Evolutionary conservation across 2,329 filamentous ascomycete species (phyloP).

Genomic region (Coniosporium tulheliwenetii): DNA sequence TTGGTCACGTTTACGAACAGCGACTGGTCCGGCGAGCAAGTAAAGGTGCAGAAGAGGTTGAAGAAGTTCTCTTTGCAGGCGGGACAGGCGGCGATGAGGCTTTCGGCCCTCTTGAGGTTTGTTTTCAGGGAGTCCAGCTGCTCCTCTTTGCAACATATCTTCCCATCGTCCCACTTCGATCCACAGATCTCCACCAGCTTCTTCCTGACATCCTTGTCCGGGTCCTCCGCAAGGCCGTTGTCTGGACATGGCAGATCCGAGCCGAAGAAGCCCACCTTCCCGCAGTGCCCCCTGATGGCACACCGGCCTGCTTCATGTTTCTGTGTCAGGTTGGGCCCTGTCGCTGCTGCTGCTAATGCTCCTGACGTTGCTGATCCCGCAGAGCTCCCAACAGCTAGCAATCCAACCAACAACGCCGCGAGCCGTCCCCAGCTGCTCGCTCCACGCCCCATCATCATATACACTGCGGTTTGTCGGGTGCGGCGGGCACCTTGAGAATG

Average conservation of each 20-base stretch:
- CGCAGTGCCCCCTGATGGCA: conserved; percentile 81
- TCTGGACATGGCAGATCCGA: conserved; percentile 84
- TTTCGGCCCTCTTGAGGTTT: conserved; percentile 74
- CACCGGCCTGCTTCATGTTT: conserved; percentile 80
- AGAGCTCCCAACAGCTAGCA: too few relatives aligned
- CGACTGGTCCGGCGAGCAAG: conserved; percentile 92
- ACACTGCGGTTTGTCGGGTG: too few relatives aligned
- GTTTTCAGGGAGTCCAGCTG: conserved; percentile 73
- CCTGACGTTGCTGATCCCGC: too few relatives aligned
- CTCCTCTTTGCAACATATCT: conserved; percentile 70
- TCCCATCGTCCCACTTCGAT: conserved; percentile 64
- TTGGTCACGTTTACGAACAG: conserved; percentile 86
- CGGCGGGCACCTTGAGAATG: too few relatives aligned
- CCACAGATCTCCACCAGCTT: conserved; percentile 79
- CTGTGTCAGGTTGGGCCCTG: conserved; percentile 12
- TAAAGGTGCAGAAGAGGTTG: conserved; percentile 96
- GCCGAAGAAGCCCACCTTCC: conserved; percentile 79
- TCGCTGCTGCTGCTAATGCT: too few relatives aligned
- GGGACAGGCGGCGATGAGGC: conserved; percentile 82
- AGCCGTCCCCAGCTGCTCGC: too few relatives aligned
- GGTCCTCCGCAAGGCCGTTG: conserved; percentile 66
- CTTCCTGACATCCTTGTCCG: conserved; percentile 53
- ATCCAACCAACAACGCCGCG: too few relatives aligned
- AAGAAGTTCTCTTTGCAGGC: conserved; percentile 98
- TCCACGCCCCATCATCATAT: too few relatives aligned